Base-by-base conservation (phyloP, 768 basidiomycete genomes). In the Melanogaster broomeanus region DNA sequence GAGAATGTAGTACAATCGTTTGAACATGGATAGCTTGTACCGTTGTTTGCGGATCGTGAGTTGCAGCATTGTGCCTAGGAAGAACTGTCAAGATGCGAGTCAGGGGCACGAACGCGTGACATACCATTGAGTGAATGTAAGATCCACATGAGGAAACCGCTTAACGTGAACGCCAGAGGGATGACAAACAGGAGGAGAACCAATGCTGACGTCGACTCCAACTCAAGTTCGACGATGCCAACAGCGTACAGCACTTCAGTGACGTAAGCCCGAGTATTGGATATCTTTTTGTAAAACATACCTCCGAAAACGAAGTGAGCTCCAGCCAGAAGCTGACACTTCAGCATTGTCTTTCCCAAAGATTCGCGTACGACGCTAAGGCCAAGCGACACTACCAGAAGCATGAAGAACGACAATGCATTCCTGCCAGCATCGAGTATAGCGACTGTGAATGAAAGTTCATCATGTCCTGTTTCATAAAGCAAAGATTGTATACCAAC, bases 61-160 rank as follows among this genome's bases (percentile, higher is more conserved):
- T 67, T 98, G 91, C 5, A 79, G 72, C 65, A 97, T 95, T 0
- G 97, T 99, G 12, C 87, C 93, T 91, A 67, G 44, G 42, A 63
- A 45, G 11, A 42, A 53, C 34, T 45, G 56, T 56, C 49, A 54
- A 53, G 16, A 12, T 41, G 28, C 38, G 2, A 21, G 2, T 31
- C 34, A 9, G 12, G 13, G 43, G 35, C 16, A 41, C 3, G 25
- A 50, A 6, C 16, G 21, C 42, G 15, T n/a, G 47, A 68, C 78
- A 25, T 55, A 93, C 93, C 86, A 61, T 93, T 94, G 43, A 97
- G 74, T 11, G 90, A 82, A 66, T 94, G 88, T 74, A 96, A 82
- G 45, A 96, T 98, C 96, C 96, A 98, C 57, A 96, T 78, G 22
- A 99, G 79, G 77, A 98, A 99, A 2, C 87, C 87, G 51, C 93